These are phyloP conservation scores for Xylariomycetidae sp. DNA, from an alignment of 2,329 filamentous ascomycete species.

Conservation along the genomic window DNA sequence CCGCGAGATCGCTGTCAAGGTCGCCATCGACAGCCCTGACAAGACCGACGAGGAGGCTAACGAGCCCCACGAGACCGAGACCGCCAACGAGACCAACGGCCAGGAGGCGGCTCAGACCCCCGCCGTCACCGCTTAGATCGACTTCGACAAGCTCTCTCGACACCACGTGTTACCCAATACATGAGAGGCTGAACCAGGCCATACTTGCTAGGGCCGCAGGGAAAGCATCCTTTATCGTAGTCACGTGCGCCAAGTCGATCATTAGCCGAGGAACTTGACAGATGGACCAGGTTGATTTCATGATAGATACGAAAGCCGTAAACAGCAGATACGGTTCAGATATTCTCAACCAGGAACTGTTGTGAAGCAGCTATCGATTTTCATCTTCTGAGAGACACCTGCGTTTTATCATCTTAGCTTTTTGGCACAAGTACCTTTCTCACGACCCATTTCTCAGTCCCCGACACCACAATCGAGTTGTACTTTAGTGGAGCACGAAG, in stretches of 20 bases:
- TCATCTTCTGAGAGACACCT: conserved; percentile 18
- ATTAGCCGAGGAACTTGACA: conserved; percentile 17
- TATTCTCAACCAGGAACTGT: conserved; percentile 16
- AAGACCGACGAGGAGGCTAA: conserved; percentile 86
- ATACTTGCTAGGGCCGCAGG: conserved; percentile 14
- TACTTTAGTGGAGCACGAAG: conserved; percentile 24
- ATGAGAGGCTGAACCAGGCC: conserved; percentile 17
- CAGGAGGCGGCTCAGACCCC: conserved; percentile 33
- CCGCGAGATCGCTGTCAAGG: conserved; percentile 99
- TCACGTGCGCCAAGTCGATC: conserved; percentile 14
- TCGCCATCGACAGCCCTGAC: conserved; percentile 98
- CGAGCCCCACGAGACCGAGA: conserved; percentile 38
- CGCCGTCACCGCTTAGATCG: conserved; percentile 27
- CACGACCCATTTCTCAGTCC: conserved; percentile 28
- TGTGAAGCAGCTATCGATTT: conserved; percentile 12
- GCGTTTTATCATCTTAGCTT: conserved; percentile 21
- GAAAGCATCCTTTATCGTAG: conserved; percentile 19
- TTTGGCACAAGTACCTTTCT: conserved; percentile 26
- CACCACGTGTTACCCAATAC: conserved; percentile 14
- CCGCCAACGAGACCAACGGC: conserved; percentile 30
- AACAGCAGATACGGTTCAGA: conserved; percentile 22
- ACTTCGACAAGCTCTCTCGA: conserved; percentile 11
- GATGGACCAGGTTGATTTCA: conserved; percentile 22
- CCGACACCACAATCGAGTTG: conserved; percentile 22
- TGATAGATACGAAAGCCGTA: conserved; percentile 21